These are phyloP conservation scores for Colletotrichum karsti DNA, from an alignment of 2,329 filamentous ascomycete species.

Conservation along the genomic window DNA sequence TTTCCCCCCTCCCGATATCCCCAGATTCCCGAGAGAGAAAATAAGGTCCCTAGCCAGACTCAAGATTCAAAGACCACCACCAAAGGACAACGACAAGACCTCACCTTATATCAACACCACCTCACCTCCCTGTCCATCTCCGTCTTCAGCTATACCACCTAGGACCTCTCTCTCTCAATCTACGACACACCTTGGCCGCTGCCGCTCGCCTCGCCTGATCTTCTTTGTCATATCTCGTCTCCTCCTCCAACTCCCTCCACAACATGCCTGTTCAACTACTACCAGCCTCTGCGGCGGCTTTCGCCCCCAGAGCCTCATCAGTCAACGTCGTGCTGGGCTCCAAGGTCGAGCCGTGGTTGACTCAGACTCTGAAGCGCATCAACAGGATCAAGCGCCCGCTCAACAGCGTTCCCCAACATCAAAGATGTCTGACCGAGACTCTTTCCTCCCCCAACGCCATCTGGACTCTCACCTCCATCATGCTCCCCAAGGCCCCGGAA, in stretches of 20 bases:
- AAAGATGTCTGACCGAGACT: constrained; percentile 93
- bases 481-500: constrained; percentile 90
- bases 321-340: constrained; percentile 94
- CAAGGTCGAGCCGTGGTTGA: constrained; percentile 96
- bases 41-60: neutral
- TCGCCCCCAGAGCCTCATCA: constrained; percentile 87
- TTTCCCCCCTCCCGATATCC: constrained; percentile 37
- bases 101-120: neutral
- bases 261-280: constrained; percentile 92
- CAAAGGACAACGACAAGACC: neutral
- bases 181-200: constrained; percentile 19
- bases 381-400: constrained; percentile 96
- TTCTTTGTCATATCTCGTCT: constrained; percentile 16
- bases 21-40: constrained; percentile 5
- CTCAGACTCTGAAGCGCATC: constrained; percentile 94
- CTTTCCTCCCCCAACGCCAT: constrained; percentile 90
- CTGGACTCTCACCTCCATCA: constrained; percentile 92
- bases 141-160: no score
- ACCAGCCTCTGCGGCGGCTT: constrained; percentile 94
- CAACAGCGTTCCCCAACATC: constrained; percentile 96
- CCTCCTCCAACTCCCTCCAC: constrained; percentile 28
- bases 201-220: neutral
- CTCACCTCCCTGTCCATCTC: neutral
- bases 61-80: neutral
- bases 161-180: neutral